Percentiles rank a stretch among this genome's conserved stretches.
Evolutionary conservation across 208 protist genomes (phyloP).

Genomic region (Plasmodiophora brassicae): DNA sequence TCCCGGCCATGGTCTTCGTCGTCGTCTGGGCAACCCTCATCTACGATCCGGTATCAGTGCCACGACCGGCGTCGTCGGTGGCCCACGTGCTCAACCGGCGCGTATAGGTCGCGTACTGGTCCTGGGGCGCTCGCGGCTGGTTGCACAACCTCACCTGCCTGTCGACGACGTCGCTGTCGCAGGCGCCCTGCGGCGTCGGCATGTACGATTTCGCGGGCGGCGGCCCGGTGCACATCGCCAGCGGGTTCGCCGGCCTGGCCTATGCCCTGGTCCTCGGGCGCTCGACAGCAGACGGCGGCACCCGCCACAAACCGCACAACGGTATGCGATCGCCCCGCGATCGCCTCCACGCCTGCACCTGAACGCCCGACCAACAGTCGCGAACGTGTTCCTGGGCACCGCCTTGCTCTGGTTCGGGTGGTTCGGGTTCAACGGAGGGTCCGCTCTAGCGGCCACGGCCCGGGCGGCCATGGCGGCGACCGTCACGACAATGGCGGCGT

Average conservation of each 20-base stretch:
- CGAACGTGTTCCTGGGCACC: conserved; percentile 3
- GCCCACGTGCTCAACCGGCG: not conserved
- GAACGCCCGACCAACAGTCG: no score
- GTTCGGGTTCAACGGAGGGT: conserved; percentile 11
- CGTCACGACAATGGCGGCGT: conserved; percentile 3
- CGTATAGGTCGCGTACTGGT: not conserved
- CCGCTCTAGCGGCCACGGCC: not conserved
- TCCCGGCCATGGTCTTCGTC: not conserved
- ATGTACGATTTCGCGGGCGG: conserved; percentile 17
- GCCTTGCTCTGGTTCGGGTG: conserved; percentile 12
- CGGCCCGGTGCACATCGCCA: not conserved
- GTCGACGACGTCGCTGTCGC: not conserved
- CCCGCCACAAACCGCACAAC: no score
- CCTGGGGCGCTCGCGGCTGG: not conserved
- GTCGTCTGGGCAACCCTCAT: not conserved
- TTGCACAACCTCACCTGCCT: not conserved
- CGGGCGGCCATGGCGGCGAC: not conserved
- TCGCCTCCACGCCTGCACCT: no score
- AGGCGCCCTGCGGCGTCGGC: not conserved
- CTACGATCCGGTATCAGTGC: not conserved
- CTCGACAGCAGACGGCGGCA: no score
- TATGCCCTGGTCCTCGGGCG: not conserved
- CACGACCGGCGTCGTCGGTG: not conserved
- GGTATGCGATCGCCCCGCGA: no score
- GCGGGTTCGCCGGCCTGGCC: conserved; percentile 6